phyloP scores from a whole-genome alignment of 1,284 basidiomycete species.

The Mrakiaceae sp. region DNA sequence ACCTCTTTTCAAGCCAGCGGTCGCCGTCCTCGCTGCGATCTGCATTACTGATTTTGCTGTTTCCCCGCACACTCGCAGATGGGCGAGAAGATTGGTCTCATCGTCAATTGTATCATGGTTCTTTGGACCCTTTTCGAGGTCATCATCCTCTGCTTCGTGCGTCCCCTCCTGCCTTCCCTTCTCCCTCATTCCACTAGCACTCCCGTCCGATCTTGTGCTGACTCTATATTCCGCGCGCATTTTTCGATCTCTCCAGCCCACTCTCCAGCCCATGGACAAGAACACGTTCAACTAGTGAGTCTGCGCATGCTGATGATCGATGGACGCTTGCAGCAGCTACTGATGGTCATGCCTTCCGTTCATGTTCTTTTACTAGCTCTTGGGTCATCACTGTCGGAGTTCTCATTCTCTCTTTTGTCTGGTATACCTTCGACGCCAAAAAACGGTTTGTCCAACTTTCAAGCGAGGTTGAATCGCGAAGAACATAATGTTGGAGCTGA shows the following conservation, averaged over 20 bases:
- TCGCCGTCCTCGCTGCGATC: background rate
- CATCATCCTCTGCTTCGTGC: constrained; percentile 25
- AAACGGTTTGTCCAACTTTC: constrained; percentile 36
- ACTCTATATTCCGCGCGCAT: background rate
- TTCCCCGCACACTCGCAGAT: background rate
- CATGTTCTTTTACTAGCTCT: constrained; percentile 16
- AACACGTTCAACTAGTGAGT: constrained; percentile 16
- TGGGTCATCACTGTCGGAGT: constrained; percentile 34
- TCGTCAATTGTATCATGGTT: constrained; percentile 27
- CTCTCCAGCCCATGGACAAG: constrained; percentile 18
- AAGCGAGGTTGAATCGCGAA: background rate
- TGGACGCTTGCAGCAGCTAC: too few species aligned
- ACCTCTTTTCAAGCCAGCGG: constrained; percentile 2
- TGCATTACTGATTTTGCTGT: background rate
- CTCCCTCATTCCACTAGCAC: background rate
- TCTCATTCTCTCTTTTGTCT: constrained; percentile 33
- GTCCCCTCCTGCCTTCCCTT: background rate
- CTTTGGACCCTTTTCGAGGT: constrained; percentile 20
- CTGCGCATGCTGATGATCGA: too few species aligned
- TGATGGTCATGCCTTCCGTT: background rate
- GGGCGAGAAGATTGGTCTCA: constrained; percentile 18
- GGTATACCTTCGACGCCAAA: constrained; percentile 37
- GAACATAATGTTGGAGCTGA: too few species aligned
- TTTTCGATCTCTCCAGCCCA: constrained; percentile 12
- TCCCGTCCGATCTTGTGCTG: background rate